phyloP scores from a whole-genome alignment of 2,329 filamentous ascomycete species.

The Pseudocercospora pini-densiflorae region DNA sequence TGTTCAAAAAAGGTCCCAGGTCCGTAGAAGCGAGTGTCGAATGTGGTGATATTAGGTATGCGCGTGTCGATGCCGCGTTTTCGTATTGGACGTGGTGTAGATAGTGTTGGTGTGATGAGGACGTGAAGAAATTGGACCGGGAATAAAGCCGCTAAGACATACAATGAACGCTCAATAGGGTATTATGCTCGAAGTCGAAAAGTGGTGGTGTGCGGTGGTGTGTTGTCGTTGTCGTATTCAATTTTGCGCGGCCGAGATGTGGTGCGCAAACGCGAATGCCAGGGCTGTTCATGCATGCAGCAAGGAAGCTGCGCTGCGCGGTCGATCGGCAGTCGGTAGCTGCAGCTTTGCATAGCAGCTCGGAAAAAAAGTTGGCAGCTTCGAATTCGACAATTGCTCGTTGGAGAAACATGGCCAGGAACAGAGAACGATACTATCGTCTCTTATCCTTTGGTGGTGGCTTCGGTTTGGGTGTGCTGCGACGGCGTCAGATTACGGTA shows the following conservation, averaged over 20 bases:
- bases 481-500: constrained; percentile 16
- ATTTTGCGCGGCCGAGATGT: constrained; percentile 9
- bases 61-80: constrained; percentile 10
- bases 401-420: background rate
- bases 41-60: constrained; percentile 7
- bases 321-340: constrained; percentile 12
- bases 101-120: constrained; percentile 4
- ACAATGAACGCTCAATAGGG: constrained; percentile 29
- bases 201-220: constrained; percentile 5
- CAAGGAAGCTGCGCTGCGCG: constrained; percentile 18
- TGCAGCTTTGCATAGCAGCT: constrained; percentile 15
- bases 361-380: constrained; percentile 16
- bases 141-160: constrained; percentile 17
- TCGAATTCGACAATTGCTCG: background rate
- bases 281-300: constrained; percentile 7
- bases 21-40: constrained; percentile 18
- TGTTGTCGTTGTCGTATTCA: constrained; percentile 6
- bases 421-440: constrained; percentile 17
- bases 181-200: constrained; percentile 28
- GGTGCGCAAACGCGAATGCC: constrained; percentile 12
- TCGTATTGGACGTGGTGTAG: too few relatives aligned
- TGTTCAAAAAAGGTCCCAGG: constrained; percentile 13
- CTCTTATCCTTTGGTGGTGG: constrained; percentile 41
- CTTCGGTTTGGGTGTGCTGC: constrained; percentile 49
- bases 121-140: constrained; percentile 13